Base-by-base conservation (phyloP, 805 yeast species). In the Candida dendrica region DNA sequence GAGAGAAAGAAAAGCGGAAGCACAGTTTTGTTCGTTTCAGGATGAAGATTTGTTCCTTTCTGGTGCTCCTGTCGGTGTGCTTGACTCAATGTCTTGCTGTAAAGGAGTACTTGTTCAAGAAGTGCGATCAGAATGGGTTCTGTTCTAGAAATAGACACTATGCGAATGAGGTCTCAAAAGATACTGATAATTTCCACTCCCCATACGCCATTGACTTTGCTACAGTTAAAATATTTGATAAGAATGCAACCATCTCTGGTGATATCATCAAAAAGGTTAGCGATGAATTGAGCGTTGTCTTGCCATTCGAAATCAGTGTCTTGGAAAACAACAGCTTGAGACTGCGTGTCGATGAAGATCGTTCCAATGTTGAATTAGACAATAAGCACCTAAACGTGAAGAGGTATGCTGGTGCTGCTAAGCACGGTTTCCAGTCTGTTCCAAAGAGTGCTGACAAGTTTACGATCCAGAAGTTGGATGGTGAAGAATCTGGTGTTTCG, bases 81-180 rank as follows among this genome's bases (percentile, higher is more conserved):
- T 10, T 47, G 10, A 37, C 39, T 9, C 15, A n/a, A 9, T 39
- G 46, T 33, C 26, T 47, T 1, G 75, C 73, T 1, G 88, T 80
- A 32, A 81, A 82, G 51, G 77, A 74, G 3, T 77, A 80, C 47
- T 61, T 87, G 42, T 84, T 88, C 68, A 85, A 87, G 56, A 76
- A 70, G 13, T 90, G 98, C 60, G 77, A 69, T 6, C 81, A 84
- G 53, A 75, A 88, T 15, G 95, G 96, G 6, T 89, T 90, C 57
- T 90, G 98, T 57, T 63, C 71, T 39, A 72, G 98, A 60, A 86
- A 90, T 54, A 67, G 91, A 42, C 78, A 76, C 43, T 87, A 74
- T 56, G 85, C 87, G 1, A 31, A 34, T 18, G 47, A 52, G 39
- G 49, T 53, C 22, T 6, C 37, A 1, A 40, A 45, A 15, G 9